Base-by-base conservation (phyloP, 306 rosid genomes). In the Alnus rubra region DNA sequence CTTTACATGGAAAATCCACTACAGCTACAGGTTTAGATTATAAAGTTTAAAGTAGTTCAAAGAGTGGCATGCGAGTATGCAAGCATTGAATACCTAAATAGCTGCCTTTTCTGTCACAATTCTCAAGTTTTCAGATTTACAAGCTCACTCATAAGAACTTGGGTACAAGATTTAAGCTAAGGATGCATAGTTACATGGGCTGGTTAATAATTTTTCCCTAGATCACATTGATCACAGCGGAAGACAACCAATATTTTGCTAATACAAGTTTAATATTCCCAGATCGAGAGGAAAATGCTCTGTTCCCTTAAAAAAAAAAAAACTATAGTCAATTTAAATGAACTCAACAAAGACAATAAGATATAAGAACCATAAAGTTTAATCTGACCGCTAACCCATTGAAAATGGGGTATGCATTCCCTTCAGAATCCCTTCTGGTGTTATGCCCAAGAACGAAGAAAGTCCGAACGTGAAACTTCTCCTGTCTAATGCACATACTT, bases 391-490 rank as follows among this genome's bases (percentile, higher is more conserved):
- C 87, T 58, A 94, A 88, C 64, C 97, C 97, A 77, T 86, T 78
- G 76, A 91, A 86, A 82, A 88, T 75, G 7, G 98, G 97, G 82
- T 44, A 84, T 30, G 84, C 50, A 67, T 81, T 87, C 63, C 90
- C 95, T 45, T 82, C 74, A 19, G 89, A 72, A 85, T 89, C 97
- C 76, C 87, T 82, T 79, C 82, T 49, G 74, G 97, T 94, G 87
- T 94, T 94, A 83, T 91, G 97, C 55, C 82, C 86, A 85, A 94
- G 95, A 85, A 94, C 83, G 79, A 90, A 94, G 2, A 87, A 79
- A 80, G 93, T 94, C 77, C 18, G 86, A 73, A 94, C 47, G 52
- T 94, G 95, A 82, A 94, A 94, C 78, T 84, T 92, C 83, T 92
- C 97, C 13, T 18, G 85, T 79, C 97, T 88, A 49, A 82, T 81